phyloP scores from a whole-genome alignment of 2,329 filamentous ascomycete genomes.

The Zasmidium angulare region DNA sequence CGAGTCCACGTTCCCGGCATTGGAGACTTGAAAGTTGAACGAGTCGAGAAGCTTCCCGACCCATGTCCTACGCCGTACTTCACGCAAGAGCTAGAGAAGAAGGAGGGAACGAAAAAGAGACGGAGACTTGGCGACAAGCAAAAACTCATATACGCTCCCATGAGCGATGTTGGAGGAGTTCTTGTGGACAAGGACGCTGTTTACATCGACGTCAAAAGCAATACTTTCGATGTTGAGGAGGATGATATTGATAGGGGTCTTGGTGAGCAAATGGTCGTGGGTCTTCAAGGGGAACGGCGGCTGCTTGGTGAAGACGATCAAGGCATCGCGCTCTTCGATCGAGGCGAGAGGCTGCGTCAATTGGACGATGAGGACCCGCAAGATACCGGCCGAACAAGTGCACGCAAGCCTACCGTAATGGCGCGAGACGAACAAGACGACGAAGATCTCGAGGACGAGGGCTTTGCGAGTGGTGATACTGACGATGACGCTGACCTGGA shows the following conservation, averaged over 20 bases:
- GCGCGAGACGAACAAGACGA: slow-evolving; percentile 50
- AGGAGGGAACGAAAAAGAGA: slow-evolving; percentile 76
- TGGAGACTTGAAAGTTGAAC: slow-evolving; percentile 80
- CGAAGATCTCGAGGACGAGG: slow-evolving; percentile 52
- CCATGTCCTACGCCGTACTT: slow-evolving; percentile 92
- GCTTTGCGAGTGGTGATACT: slow-evolving; percentile 48
- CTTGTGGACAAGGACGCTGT: slow-evolving; percentile 97
- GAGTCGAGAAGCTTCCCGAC: slow-evolving; percentile 85
- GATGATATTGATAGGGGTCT: slow-evolving; percentile 74
- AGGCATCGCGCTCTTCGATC: slow-evolving; percentile 82
- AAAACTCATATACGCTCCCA: slow-evolving; percentile 92
- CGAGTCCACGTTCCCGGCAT: slow-evolving; percentile 89
- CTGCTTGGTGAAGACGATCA: slow-evolving; percentile 79
- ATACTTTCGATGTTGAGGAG: slow-evolving; percentile 68
- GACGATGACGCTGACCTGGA: slow-evolving; percentile 56
- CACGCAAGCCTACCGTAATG: slow-evolving; percentile 55
- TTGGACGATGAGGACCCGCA: slow-evolving; percentile 49
- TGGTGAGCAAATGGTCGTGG: slow-evolving; percentile 91
- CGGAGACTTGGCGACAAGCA: slow-evolving; percentile 91
- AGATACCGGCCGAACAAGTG: slow-evolving; percentile 31
- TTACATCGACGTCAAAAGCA: slow-evolving; percentile 74
- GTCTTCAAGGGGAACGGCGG: slow-evolving; percentile 77
- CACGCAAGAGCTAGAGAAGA: slow-evolving; percentile 82
- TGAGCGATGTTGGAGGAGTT: slow-evolving; percentile 95
- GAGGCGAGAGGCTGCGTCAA: slow-evolving; percentile 66